Base-by-base conservation (phyloP, 1,139 yeast genomes). In the Trichomonascaceae sp. region DNA sequence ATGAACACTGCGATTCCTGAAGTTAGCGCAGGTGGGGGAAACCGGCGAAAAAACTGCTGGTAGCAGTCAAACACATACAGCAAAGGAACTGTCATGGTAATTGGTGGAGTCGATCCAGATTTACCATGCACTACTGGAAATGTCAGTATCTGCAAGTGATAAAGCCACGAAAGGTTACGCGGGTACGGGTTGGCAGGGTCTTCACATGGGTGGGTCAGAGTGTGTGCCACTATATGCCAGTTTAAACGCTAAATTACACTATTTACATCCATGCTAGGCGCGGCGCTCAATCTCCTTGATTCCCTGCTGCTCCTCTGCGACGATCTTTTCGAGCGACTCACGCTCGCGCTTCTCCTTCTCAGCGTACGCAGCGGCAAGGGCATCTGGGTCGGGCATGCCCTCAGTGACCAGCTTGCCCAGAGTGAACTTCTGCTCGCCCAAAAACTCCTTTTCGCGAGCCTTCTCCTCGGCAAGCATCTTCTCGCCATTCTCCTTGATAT, bases 401-500 rank as follows among this genome's bases (percentile, higher is more conserved):
- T 84, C 93, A 45, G 80, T 78, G 36, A 84, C 74, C 50, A 81
- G 67, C 62, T 81, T 84, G 60, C 78, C 82, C 52, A 85, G 67
- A 26, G 94, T 81, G 50, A 77, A 66, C 44, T 75, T 73, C 56
- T 75, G 80, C 53, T 77, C 81, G 39, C 81, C 82, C 56, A 79
- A 70, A 59, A 80, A 69, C 50, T 82, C 93, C 60, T 78, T 77
- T 57, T 82, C 78, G 48, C 74, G 71, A 53, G 71, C 71, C 60
- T 79, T 80, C 58, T 80, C 89, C 53, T 76, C 82, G 46, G 77
- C 80, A 50, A 80, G 65, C 57, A 87, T 68, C 64, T 84, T 81
- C 43, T 77, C 85, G 44, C 93, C 93, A 59, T 89, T 82, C 59
- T 85, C 96, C 50, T 76, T 73, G 50, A 89, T 71, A 55, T 80